Base-by-base conservation (phyloP, 1,284 basidiomycete genomes). In the Tilletia setariae region DNA sequence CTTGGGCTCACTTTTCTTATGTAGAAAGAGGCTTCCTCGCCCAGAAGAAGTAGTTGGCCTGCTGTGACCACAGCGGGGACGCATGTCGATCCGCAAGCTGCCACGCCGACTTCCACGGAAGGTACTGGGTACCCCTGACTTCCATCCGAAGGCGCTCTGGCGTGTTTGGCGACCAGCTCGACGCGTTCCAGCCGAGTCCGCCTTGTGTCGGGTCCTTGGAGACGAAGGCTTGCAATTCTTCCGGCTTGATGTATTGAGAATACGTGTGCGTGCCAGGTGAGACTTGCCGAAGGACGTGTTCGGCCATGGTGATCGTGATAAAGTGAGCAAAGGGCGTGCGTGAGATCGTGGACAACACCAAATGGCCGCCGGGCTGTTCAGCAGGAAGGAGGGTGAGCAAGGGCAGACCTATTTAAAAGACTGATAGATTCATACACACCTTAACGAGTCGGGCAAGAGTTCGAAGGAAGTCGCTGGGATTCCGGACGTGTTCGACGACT, bases 261-360 rank as follows among this genome's bases (percentile, higher is more conserved):
- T 92, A 91, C 0, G 92, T 93, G 83, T 99, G 96, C 3, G 96
- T 98, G 1, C 95, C 94, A 0, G 87, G 88, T 0, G 91, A 86
- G 64, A 98, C 96, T 74, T 93, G 86, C 0, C 90, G 86, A 9
- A 84, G 68, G 16, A 96, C 85, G 65, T 94, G 80, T 84, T 99
- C 95, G 2, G 94, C 95, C 63, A 94, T 85, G 69, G 94, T 87
- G 78, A 99, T 94, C 13, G 94, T 94, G 32, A 98, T 86, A 71
- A 94, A 85, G 82, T 93, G 93, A 4, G 94, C 87, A 51, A 98
- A 87, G 0, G 92, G 91, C 15, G 94, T 98, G 61, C 96, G 90
- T 0, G 94, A 90, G 77, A 99, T 92, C n/a, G 96, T 98, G 2
- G 93, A 96, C 53, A 99, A 86, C 84, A 98, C 91, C 11, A 99